Evolutionary conservation across 345 rosid genomes (phyloP), one percentile per base, ranked within the genome.

Genomic region (Eucalyptus regnans): DNA sequence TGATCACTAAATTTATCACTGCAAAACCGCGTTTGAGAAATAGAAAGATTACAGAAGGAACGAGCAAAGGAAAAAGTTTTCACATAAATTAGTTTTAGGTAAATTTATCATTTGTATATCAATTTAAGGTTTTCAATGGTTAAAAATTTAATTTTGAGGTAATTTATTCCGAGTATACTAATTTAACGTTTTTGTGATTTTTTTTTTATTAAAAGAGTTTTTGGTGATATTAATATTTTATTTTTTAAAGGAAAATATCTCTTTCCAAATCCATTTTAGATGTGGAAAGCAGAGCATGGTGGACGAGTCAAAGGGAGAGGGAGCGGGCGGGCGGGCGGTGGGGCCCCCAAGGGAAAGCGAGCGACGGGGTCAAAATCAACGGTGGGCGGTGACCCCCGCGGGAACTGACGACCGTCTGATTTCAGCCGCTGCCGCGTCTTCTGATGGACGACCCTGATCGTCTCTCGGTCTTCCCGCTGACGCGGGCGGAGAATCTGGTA

Each of bases 91-190:
- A 1, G 3, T 60, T 10, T 11, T 3, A 11, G 2, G 0, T 60
- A 3, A 60, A 60, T 25, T 54, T 60, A 0, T 27, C 0, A 60
- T 0, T 9, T 2, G 0, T 23, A 11, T 1, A 11, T 0, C 0
- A 12, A 2, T 58, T 25, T 25, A 12, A 7, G 0, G 1, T 5
- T 62, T 62, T 29, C 5, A 0, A 52, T 0, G 1, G 0, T 52
- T 0, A 1, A 52, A 52, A 52, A 52, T 7, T 52, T 52, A 18
- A 18, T 52, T 52, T 18, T 18, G 4, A 52, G 23, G 4, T 3
- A 17, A 51, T 17, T 51, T 51, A 1, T 51, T 51, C 0, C 0
- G 1, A 56, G 3, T 56, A 23, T 23, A 56, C 0, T 23, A 56
- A 23, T 56, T 56, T 23, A 56, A 5, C 0, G 0, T 56, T 56